Evolutionary conservation across 2,329 filamentous ascomycete species (phyloP), one percentile per base, ranked within the genome.

Genomic region (Ascochyta koolunga): DNA sequence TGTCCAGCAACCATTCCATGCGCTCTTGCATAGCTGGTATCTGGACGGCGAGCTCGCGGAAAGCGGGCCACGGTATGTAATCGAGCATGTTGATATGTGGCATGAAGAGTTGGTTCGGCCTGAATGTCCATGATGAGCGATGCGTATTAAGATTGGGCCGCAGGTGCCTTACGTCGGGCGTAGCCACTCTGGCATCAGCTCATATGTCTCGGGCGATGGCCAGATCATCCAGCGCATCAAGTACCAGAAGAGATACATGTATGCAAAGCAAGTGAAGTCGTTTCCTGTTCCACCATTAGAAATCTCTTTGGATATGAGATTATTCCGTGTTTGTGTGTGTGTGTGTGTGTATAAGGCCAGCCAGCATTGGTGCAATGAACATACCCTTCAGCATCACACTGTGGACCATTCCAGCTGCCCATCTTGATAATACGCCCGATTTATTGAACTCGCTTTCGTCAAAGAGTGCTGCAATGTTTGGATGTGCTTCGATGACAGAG

Each of bases 161-260:
- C 13, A 21, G 24, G 29, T 21, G 3, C 38, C 61, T 50, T 59
- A 64, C 44, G 65, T 67, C 5, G 65, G 65, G 22, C 65, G 57
- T 5, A 67, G 44, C 65, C 63, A 67, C 22, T 66, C 61, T 21
- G 65, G 65, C 15, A 67, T 62, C 19, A 53, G 32, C 22, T 59
- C 58, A 18, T 67, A 67, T 2, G 65, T 66, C 38, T 66, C 57
- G 5, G 59, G 58, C 1, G 63, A 65, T 8, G 65, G 65, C 0
- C 52, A 66, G 15, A 67, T 61, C 63, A 67, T 66, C 65, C 65
- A 67, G 27, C 65, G 54, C 60, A 61, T 65, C 0, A 67, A 43
- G 22, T 55, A 65, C 65, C 65, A 67, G 42, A 61, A 61, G 0
- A 61, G 11, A 31, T 67, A 61, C 63, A 67, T 67, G 24, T 49